A percentile compares a stretch with the other conserved stretches of the same genome.
Conservation (phyloP, 148 eudicot genomes). For the Rhododendron williamsianum region DNA sequence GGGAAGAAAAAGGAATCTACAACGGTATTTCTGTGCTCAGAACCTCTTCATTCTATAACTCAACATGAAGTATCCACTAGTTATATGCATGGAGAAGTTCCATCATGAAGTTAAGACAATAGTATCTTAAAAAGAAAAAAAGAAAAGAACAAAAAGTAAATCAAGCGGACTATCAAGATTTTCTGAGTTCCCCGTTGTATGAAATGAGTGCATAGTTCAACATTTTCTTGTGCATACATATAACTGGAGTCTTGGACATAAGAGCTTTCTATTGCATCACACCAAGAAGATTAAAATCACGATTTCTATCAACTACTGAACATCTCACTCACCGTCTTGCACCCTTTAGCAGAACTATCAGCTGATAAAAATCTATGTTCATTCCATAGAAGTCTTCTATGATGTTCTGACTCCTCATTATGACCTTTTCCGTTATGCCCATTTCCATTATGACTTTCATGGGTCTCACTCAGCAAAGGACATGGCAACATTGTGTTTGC, state of each 20-base stretch:
- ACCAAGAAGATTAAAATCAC: not conserved
- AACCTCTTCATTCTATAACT: not conserved
- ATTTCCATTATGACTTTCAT: not conserved
- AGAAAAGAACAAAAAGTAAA: not conserved
- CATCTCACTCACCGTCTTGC: conserved; percentile 33
- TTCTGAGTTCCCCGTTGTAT: not conserved
- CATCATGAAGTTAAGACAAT: not conserved
- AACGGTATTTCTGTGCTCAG: not conserved
- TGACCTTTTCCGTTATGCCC: not conserved
- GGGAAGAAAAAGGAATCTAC: not conserved
- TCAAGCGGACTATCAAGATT: not conserved
- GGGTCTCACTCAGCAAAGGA: not conserved
- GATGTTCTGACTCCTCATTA: conserved; percentile 22
- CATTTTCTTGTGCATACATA: not conserved
- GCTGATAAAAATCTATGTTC: conserved; percentile 52
- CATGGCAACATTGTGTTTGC: conserved; percentile 80
- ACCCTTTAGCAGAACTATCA: conserved; percentile 19
- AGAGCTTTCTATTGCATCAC: conserved; percentile 1
- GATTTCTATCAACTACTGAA: not conserved
- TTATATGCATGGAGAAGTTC: not conserved
- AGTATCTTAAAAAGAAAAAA: not conserved
- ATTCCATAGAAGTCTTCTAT: conserved; percentile 73
- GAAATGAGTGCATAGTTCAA: not conserved
- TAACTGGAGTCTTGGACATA: not conserved
- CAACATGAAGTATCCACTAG: not conserved